phyloP scores from a whole-genome alignment of 148 eudicot species.

The Dysphania ambrosioides region DNA sequence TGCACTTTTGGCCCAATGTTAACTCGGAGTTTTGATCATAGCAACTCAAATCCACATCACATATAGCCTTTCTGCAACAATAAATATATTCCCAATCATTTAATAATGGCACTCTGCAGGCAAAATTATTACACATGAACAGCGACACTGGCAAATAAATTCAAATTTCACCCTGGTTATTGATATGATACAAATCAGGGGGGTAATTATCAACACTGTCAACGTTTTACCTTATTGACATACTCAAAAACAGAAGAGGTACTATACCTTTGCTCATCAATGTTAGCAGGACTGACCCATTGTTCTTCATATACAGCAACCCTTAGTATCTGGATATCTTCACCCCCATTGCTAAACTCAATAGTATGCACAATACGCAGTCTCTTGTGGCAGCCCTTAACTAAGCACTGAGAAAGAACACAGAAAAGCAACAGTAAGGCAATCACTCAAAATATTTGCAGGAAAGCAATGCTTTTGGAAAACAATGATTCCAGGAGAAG shows the following conservation, averaged over 20 bases:
- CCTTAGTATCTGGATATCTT: constrained; percentile 87
- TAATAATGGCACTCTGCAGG: background rate
- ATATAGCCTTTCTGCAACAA: background rate
- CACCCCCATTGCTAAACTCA: constrained; percentile 85
- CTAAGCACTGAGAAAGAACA: constrained; percentile 70
- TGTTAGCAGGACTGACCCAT: constrained; percentile 83
- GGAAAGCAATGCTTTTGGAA: background rate
- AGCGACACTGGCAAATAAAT: background rate
- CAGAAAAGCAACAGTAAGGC: constrained; percentile 11
- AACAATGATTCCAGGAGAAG: background rate
- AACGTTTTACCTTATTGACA: too few species aligned
- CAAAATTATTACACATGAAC: background rate
- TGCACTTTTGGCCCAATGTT: too few species aligned
- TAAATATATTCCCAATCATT: background rate
- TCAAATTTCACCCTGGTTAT: background rate
- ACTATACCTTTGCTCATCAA: constrained; percentile 65
- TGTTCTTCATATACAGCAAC: constrained; percentile 96
- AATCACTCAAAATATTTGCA: background rate
- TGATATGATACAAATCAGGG: background rate
- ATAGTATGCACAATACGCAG: constrained; percentile 93
- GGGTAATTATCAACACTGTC: background rate
- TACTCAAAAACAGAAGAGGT: background rate
- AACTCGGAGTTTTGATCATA: too few species aligned
- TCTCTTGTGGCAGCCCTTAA: constrained; percentile 98
- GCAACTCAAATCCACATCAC: too few species aligned